Base-by-base conservation (phyloP, 352 stramenopile genomes). In the Phytophthora pseudosyringae region DNA sequence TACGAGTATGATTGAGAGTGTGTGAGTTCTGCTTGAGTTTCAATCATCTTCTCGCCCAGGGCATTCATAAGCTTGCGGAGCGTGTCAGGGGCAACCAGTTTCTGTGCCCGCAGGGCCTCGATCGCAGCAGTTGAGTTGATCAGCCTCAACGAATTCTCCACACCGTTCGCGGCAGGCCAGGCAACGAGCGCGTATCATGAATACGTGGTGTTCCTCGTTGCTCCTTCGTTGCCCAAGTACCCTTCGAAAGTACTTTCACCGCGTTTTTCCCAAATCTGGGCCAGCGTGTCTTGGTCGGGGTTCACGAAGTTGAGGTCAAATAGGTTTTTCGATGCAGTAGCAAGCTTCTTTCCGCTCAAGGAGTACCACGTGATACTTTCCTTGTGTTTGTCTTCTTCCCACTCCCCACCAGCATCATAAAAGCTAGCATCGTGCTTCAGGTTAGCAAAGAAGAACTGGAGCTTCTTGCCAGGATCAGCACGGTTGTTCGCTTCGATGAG, bases 251-350 rank as follows among this genome's bases (percentile, higher is more conserved):
- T 51, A 18, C 58, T 69, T 3, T 25, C 59, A 6, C 57, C 63
- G 13, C 55, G 45, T 12, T 66, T 25, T 5, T 44, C 38, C 68
- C 68, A 76, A 2, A 72, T 10, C 9, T 64, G 40, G 1, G 43
- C 44, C 12, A 54, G 18, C 2, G 57, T 63, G 41, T 66, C 59
- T 11, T 60, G 58, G 3, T 44, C 47, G 1, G 63, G 68, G 46
- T 76, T 76, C n/a, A 72, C 33, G 13, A 75, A 50, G 15, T 73
- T 45, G 2, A 56, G 31, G 5, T 67, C 11, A 31, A 41, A 32
- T 40, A 5, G 58, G n/a, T 3, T 40, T 52, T 39, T 29, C 9
- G 40, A 46, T n/a, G 40, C 16, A 63, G 41, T 21, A 21, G 3
- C 35, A 61, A 28, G 16, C 29, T 49, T 40, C 51, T 33, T 13